phyloP scores from a whole-genome alignment of 1,139 yeast genomes.

The Geotrichum armillariae region DNA sequence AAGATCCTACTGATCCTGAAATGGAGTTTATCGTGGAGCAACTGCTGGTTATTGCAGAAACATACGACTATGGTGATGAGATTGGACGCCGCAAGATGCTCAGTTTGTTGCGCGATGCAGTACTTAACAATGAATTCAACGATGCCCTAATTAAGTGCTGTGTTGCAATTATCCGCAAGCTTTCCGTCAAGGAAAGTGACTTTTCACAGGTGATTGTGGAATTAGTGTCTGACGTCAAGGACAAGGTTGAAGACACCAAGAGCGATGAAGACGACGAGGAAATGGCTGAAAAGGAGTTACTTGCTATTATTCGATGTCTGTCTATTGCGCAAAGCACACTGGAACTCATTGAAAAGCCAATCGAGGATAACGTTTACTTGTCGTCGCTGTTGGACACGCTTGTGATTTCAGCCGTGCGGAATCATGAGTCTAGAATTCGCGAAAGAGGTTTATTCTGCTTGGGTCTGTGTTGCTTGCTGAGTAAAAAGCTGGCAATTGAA shows the following conservation, averaged over 20 bases:
- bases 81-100: slow-evolving; percentile 84
- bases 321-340: slow-evolving; percentile 70
- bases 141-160: slow-evolving; percentile 58
- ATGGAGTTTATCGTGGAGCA: slow-evolving; percentile 77
- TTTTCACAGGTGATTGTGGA: slow-evolving; percentile 85
- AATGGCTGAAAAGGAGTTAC: slow-evolving; percentile 24
- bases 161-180: slow-evolving; percentile 63
- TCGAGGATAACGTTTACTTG: slow-evolving; percentile 65
- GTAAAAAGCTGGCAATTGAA: slow-evolving; percentile 58
- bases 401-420: slow-evolving; percentile 78
- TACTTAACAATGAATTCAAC: slow-evolving; percentile 43
- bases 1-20: slow-evolving; percentile 51
- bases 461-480: slow-evolving; percentile 77
- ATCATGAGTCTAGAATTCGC: slow-evolving; percentile 59
- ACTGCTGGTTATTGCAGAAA: slow-evolving; percentile 62
- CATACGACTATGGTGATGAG: slow-evolving; percentile 88
- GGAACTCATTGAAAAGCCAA: slow-evolving; percentile 63
- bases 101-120: slow-evolving; percentile 56
- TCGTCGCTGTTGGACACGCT: slow-evolving; percentile 73
- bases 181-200: slow-evolving; percentile 79
- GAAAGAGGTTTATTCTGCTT: slow-evolving; percentile 72
- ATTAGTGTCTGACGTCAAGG: slow-evolving; percentile 80
- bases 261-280: slow-evolving; percentile 24
- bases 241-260: slow-evolving; percentile 49
- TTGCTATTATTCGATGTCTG: slow-evolving; percentile 60